Evolutionary conservation across 306 rosid species (phyloP).

Genomic region (Rosa lucieae): DNA sequence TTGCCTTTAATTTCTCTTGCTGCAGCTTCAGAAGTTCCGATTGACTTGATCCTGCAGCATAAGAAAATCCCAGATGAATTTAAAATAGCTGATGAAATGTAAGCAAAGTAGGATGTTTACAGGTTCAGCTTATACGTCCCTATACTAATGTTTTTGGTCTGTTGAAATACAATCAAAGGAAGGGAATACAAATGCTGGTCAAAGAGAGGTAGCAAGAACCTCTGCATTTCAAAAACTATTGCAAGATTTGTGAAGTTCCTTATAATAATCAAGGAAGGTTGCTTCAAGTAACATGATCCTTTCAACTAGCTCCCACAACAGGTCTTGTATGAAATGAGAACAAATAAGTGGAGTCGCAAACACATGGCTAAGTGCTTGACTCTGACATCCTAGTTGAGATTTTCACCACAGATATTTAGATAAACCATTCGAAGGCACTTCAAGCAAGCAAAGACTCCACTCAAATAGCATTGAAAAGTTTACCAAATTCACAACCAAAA

Average conservation of each 20-base stretch:
- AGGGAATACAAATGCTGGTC: background rate
- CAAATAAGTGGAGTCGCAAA: background rate
- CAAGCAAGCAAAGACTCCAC: background rate
- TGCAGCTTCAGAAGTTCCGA: conserved; percentile 40
- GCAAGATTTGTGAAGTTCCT: background rate
- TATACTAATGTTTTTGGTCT: background rate
- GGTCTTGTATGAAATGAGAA: background rate
- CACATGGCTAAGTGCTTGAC: background rate
- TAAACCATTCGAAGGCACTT: background rate
- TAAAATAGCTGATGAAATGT: background rate
- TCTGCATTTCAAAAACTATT: background rate
- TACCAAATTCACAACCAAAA: background rate
- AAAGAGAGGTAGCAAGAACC: background rate
- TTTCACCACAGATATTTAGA: background rate
- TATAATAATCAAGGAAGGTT: background rate
- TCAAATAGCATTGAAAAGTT: background rate
- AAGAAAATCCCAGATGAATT: background rate
- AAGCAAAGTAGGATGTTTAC: background rate
- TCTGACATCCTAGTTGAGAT: background rate
- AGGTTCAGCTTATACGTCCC: background rate
- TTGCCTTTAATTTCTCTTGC: conserved; percentile 43
- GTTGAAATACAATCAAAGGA: background rate
- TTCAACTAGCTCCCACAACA: background rate
- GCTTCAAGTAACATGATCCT: background rate
- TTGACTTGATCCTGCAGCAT: conserved; percentile 38